Evolutionary conservation across 768 basidiomycete species (phyloP).

Genomic region (Russula brevipes): DNA sequence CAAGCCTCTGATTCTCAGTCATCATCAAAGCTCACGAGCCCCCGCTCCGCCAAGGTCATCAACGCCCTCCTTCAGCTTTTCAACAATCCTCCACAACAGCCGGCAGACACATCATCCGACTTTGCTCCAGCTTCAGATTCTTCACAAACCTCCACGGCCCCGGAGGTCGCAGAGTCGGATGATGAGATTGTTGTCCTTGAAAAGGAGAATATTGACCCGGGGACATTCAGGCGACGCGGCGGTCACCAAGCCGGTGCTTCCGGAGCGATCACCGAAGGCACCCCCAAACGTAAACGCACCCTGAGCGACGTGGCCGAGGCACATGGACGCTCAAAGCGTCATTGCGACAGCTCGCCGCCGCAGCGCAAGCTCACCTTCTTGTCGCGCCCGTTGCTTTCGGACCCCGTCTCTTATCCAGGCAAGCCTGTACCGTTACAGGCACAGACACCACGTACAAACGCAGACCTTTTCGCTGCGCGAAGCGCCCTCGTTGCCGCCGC

Average conservation of each 20-base stretch:
- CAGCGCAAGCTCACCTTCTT: slow-evolving; percentile 18
- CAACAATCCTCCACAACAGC: slow-evolving; percentile 13
- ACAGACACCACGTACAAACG: slow-evolving; percentile 17
- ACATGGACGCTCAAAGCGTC: slow-evolving; percentile 42
- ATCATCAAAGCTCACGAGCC: slow-evolving; percentile 15
- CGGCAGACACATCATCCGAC: slow-evolving; percentile 50
- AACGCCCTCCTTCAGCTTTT: slow-evolving; percentile 32
- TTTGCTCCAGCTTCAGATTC: slow-evolving; percentile 37
- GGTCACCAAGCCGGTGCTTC: slow-evolving; percentile 15
- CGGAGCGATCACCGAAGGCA: not conserved
- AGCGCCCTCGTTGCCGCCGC: slow-evolving; percentile 21
- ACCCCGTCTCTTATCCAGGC: slow-evolving; percentile 9
- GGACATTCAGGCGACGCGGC: slow-evolving; percentile 35
- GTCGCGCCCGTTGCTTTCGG: slow-evolving; percentile 24
- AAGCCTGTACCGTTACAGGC: not conserved
- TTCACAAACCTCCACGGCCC: slow-evolving; percentile 26
- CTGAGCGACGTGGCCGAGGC: slow-evolving; percentile 68
- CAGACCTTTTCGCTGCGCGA: slow-evolving; percentile 23
- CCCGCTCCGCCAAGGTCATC: slow-evolving; percentile 24
- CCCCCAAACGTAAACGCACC: slow-evolving; percentile 47
- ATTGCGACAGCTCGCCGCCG: slow-evolving; percentile 31
- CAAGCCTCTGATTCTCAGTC: slow-evolving; percentile 27
- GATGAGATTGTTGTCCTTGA: slow-evolving; percentile 58
- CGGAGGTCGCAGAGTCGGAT: slow-evolving; percentile 33
- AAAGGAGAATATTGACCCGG: slow-evolving; percentile 67